Base-by-base conservation (phyloP, 23 red algal species). In the Chondrus crispus region DNA sequence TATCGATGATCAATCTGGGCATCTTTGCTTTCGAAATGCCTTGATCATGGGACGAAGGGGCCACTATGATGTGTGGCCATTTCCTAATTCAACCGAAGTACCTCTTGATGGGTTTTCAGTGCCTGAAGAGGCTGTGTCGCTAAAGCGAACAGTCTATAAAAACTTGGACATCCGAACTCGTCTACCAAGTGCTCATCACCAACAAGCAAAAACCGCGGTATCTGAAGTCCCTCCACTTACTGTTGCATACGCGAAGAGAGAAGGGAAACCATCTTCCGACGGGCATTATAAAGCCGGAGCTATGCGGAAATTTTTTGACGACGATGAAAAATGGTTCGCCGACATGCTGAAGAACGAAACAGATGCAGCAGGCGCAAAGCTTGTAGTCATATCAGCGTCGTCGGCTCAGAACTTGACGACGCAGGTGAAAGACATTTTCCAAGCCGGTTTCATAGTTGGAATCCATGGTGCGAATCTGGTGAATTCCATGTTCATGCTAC, bases 381-480 rank as follows among this genome's bases (percentile, higher is more conserved):
- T 88, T 3, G 30, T n/a, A 7, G 33, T 33, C 38, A 42, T 88
- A 24, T 11, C 43, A 3, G 37, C 46, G 1, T 29, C 33, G 54
- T 22, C 20, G 11, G n/a, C 30, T 9, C 2, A 46, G 8, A 22
- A 28, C 20, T 43, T 81, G 11, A 14, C 39, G 0, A 4, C 60
- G 1, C 87, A 91, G 30, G 87, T 81, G 11, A n/a, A 39, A 22
- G 30, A 5, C 11, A 37, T 77, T 9, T 30, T 41, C 26, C n/a
- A 26, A 5, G 29, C 55, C 4, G 87, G 87, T 13, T 18, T 91
- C 20, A 43, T 91, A 14, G 72, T 91, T 2, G 87, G 87, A 29
- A 30, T 91, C 29, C 87, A 91, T 49, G 87, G 87, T 37, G 87
- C 73, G 16, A 91, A 91, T 62, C 72, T 91, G 71, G 73, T 80